Evolutionary conservation across 2,329 filamentous ascomycete genomes (phyloP), one percentile per base, ranked within the genome.

Genomic region (Colletotrichum lindemuthianum): DNA sequence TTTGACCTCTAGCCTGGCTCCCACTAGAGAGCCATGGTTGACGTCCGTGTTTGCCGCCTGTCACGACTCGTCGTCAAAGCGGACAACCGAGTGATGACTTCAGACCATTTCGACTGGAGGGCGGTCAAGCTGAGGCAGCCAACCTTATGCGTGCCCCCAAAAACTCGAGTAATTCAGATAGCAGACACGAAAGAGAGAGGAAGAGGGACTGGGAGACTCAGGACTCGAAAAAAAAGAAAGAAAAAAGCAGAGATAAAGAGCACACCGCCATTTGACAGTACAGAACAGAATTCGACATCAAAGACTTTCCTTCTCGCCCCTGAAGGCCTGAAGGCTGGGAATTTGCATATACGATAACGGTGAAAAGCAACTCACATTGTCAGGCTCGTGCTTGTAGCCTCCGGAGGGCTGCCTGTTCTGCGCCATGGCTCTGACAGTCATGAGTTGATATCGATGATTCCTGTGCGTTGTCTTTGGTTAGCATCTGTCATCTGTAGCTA

Each of bases 371-470:
- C 75, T 72, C 72, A 77, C 75, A 60, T 69, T 53, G 63, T 71
- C 70, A 36, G 70, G 68, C 50, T 76, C 74, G 41, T 76, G 71
- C 68, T 75, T 76, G 69, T 69, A 69, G 41, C 65, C 65, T 41
- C 59, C 68, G 24, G 67, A 60, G 54, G 68, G 55, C 65, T 67
- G 68, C 24, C 67, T 68, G 50, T 69, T 67, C 57, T 69, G 68
- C 32, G 63, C 67, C 65, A 69, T 69, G 55, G 67, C 61, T 66
- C 59, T 67, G 53, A 70, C 59, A 48, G 66, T 68, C 67, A 67
- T 69, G 52, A 60, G 63, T 63, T 67, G 61, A 56, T 66, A n/a
- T 49, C 34, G 50, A 58, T 47, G 36, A 40, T 63, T 65, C 48
- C 63, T 66, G 59, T 63, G 52, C 59, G 63, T 24, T 24, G 24